Evolutionary conservation across 371 early-diverging fungal species (phyloP), one percentile per base, ranked within the genome.

Genomic region (Rhizopus delemar): DNA sequence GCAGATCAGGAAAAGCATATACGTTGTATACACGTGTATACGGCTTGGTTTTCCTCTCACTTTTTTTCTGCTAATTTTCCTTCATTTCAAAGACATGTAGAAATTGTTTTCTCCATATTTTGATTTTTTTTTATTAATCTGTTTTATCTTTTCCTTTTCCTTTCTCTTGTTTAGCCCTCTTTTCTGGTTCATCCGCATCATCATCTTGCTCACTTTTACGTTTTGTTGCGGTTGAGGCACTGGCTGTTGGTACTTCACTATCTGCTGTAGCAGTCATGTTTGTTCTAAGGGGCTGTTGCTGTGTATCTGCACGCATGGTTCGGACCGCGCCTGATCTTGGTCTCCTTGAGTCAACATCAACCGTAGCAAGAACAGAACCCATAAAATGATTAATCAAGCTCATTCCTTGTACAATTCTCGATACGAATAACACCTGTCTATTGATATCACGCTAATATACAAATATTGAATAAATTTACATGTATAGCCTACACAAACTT

Each of bases 361-460:
- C 73, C 38, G 69, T 76, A 5, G 69, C 79, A 41, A 79, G 60
- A 9, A 79, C 74, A 0, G 79, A 75, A 4, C 76, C 79, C 46
- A 79, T 46, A 51, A 75, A 76, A 22, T 79, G 79, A 36, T 74
- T 67, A 35, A 79, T 74, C 31, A 75, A 46, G 49, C 79, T 79
- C 71, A 79, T 72, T 7, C 79, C 76, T 53, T 79, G 79, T n/a
- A 76, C 65, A 46, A 79, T 68, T 33, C 79, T 68, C 54, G 79
- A 74, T 32, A 74, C 66, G n/a, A 62, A 62, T 13, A 46, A 16
- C n/a, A 62, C 58, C 11, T 62, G 45, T 55, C 56, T 41, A 41
- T 36, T 61, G 3, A 53, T 58, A 39, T 31, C 45, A 16, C 55
- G 41, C 57, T 64, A 54, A 48, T 31, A 39, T n/a, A 29, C 0